Base-by-base conservation (phyloP, 2,329 filamentous ascomycete species). In the Fusarium setosum region DNA sequence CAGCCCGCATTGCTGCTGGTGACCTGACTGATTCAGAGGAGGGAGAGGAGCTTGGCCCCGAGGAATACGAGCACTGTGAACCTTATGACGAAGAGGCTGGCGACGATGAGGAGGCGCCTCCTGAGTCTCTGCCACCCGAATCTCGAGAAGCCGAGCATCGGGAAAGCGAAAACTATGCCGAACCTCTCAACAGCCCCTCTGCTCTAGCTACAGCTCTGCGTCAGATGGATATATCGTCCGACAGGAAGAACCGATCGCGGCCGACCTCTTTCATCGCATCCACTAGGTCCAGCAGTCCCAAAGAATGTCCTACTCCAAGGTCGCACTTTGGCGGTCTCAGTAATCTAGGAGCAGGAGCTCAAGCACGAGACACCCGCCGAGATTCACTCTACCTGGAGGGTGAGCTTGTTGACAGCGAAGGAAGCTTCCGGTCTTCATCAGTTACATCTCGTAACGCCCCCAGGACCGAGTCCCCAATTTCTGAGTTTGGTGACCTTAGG, bases 391-490 rank as follows among this genome's bases (percentile, higher is more conserved):
- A 94, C 47, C 85, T 93, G 29, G 95, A 97, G 70, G 94, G 92
- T 65, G 96, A 99, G 75, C 81, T 88, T 18, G 90, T 89, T 11
- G 93, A 93, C 54, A 97, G 94, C 72, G 96, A 99, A 74, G 92
- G 92, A 54, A 98, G 94, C 75, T 85, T 94, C 53, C 88, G 92
- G 40, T 98, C 95, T 1, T 88, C 88, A 3, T 96, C 94, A 0
- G 82, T 91, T 5, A 82, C 93, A 48, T 91, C 92, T 5, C 86
- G 89, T 11, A 81, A 81, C 31, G 88, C 88, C 11, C 83, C 89
- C 42, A 86, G 94, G 65, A 94, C 92, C 1, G 94, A 97, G 62
- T 99, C 96, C 1, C 96, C 96, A 3, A 91, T 93, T 18, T 96
- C 94, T 6, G 96, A 98, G 61, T 89, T 94, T 72, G 90, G 92